Conservation (phyloP, 257 asterid genomes). For the Nicotiana tomentosiformis region DNA sequence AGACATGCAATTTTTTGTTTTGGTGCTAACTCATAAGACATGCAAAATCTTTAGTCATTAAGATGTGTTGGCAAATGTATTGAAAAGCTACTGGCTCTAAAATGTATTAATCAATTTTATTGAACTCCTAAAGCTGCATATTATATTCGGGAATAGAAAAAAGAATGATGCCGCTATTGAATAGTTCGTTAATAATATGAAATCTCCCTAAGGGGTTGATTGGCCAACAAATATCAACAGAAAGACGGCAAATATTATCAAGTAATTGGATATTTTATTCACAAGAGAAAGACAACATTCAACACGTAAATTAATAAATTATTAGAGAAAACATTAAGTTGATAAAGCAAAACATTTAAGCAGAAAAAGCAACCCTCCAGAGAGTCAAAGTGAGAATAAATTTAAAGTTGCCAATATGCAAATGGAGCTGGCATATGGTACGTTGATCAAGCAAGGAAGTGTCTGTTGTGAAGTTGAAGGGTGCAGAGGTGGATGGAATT, state of each 20-base stretch:
- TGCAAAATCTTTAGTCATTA: not conserved
- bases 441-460: not conserved
- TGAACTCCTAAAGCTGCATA: not conserved
- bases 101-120: not conserved
- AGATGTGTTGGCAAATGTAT: not conserved
- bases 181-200: not conserved
- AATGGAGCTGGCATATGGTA: not conserved
- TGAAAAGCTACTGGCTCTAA: not conserved
- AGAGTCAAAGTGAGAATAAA: not conserved
- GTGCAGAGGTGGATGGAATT: not conserved
- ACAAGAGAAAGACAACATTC: not conserved
- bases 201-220: not conserved
- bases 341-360: not conserved
- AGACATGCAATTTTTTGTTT: not conserved
- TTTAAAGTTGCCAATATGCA: not conserved
- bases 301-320: not conserved
- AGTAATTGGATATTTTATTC: not conserved
- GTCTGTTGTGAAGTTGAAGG: not conserved
- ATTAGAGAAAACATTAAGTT: not conserved
- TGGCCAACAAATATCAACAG: not conserved
- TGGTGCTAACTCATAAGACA: not conserved
- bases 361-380: not conserved
- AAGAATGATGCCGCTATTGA: not conserved
- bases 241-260: not conserved
- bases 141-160: not conserved